These are phyloP conservation scores for Lotus japonicus DNA, from an alignment of 306 rosid genomes.

Conservation along the genomic window DNA sequence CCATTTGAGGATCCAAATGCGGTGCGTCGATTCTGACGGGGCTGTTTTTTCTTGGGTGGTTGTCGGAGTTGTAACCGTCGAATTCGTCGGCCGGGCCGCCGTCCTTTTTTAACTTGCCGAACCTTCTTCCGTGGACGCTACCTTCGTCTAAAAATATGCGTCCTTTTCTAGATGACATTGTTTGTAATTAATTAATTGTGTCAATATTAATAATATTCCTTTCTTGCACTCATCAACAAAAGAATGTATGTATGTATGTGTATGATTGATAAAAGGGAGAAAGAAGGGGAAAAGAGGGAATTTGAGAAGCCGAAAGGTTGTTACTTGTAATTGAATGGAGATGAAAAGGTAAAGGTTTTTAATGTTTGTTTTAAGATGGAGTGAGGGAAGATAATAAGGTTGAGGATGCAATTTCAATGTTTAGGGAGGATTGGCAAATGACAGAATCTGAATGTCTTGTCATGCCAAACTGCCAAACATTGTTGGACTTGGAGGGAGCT, in stretches of 20 bases:
- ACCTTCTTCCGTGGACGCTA: slow-evolving; percentile 22
- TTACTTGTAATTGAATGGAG: too few relatives aligned
- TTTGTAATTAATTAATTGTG: neutral
- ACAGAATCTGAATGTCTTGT: neutral
- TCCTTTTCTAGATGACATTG: slow-evolving; percentile 33
- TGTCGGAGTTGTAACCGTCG: slow-evolving; percentile 17
- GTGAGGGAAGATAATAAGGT: too few relatives aligned
- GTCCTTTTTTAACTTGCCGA: slow-evolving; percentile 26
- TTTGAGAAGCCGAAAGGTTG: neutral
- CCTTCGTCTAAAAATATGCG: slow-evolving; percentile 26
- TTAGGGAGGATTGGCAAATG: neutral
- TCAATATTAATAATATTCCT: slow-evolving; percentile 3
- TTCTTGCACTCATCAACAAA: neutral
- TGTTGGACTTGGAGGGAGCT: neutral
- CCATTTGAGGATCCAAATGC: slow-evolving; percentile 22
- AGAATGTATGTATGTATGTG: neutral
- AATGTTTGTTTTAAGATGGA: too few relatives aligned
- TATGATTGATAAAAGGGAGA: neutral
- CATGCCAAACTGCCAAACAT: neutral
- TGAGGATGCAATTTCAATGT: too few relatives aligned
- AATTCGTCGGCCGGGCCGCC: neutral
- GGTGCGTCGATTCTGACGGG: neutral
- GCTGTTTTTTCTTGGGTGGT: neutral
- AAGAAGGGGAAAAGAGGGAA: neutral
- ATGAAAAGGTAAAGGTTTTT: too few relatives aligned